Evolutionary conservation across 23 red algal species (phyloP), one percentile per base, ranked within the genome.

Genomic region (Gracilaria domingensis): DNA sequence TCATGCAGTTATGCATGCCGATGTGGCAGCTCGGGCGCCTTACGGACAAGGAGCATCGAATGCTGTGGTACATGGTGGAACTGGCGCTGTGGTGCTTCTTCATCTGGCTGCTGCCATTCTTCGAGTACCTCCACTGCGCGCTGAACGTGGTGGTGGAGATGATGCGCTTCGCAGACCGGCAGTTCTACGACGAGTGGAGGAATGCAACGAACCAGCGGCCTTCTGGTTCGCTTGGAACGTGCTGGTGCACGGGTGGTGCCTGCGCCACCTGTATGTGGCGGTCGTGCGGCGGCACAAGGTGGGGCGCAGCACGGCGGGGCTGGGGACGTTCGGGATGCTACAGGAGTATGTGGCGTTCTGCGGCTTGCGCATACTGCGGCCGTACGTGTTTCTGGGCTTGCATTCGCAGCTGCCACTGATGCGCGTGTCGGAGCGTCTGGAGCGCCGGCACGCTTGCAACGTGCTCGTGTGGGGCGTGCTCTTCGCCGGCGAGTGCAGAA

Each of bases 101-200:
- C n/a, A n/a, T n/a, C n/a, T n/a, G 91, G 91, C 75, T 98, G 58
- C 80, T 98, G 28, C 53, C 89, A 40, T 98, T 98, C 80, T 94
- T 79, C 39, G 84, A 71, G 32, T 91, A 93, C 79, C 95, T 98
- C 80, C 96, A 98, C 79, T 98, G 96, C 75, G 82, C 62, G 75
- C 85, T 98, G 36, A 89, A 80, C 55, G 80, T 88, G 47, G 92
- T 93, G 40, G 96, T 91, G 40, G 96, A 98, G 87, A 16, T 98
- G 48, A 90, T 70, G 65, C 84, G 91, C 32, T 98, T 98, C 80
- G 96, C 92, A 25, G 96, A 98, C 61, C 81, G 96, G 42, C 81
- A 93, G 70, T 98, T 98, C 72, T 98, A 98, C 75, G 87, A 62
- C 36, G 96, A 92, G 23, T 98, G 96, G 96, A 95, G 96, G 96